Percentiles rank a stretch among this genome's conserved stretches.
Evolutionary conservation across 129 eudicot species (phyloP).

Genomic region (Ambrosia trifida): DNA sequence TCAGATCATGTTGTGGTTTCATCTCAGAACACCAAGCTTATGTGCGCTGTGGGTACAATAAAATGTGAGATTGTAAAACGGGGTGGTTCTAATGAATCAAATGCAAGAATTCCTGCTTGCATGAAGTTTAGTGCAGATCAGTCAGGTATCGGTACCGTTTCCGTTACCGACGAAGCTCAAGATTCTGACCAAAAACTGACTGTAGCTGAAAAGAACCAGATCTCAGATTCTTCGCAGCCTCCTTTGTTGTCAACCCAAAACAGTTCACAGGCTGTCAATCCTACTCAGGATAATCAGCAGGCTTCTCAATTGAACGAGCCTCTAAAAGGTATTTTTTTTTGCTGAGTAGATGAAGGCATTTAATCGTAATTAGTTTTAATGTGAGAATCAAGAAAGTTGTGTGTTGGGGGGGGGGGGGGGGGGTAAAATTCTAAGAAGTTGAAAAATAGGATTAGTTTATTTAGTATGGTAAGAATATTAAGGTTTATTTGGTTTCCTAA

Average conservation of each 20-base stretch:
- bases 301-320: constrained; percentile 26
- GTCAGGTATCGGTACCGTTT: constrained; percentile 21
- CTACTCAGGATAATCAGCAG: constrained; percentile 25
- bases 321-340: constrained; percentile 41
- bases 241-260: constrained; percentile 21
- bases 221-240: constrained; percentile 29
- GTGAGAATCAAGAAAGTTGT: background rate
- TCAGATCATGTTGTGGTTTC: constrained; percentile 49
- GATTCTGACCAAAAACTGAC: constrained; percentile 11
- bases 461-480: background rate
- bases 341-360: background rate
- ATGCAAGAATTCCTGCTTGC: constrained; percentile 23
- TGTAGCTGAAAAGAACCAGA: constrained; percentile 26
- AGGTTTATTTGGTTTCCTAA: background rate
- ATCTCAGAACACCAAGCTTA: constrained; percentile 31
- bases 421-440: background rate
- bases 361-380: no score
- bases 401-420: no score
- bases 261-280: constrained; percentile 11
- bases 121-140: constrained; percentile 28
- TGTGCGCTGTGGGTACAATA: constrained; percentile 46
- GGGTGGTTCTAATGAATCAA: constrained; percentile 25
- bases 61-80: constrained; percentile 42
- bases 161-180: constrained; percentile 25
- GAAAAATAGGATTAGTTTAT: background rate